Evolutionary conservation across 2,329 filamentous ascomycete genomes (phyloP), one percentile per base, ranked within the genome.

Genomic region (Cordyceps pruinosa): DNA sequence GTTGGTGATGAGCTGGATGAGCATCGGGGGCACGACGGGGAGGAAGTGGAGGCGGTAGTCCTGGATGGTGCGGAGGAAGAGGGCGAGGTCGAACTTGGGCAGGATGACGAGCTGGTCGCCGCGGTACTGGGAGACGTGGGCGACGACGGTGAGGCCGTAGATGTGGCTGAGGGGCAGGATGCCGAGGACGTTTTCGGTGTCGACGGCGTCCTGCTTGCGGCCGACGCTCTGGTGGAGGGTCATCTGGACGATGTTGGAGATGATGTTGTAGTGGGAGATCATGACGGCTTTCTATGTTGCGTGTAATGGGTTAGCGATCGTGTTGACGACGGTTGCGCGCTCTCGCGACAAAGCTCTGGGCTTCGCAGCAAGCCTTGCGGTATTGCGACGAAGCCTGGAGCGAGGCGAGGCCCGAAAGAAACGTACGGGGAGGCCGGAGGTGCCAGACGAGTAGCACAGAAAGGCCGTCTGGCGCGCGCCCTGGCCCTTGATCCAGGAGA

Each of bases 221-320:
- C 68, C 56, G 54, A 73, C 63, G 59, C 66, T 48, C 52, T 79
- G 70, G 56, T 69, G 84, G 0, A 77, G 66, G 7, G 65, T 66
- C 56, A 85, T 77, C 67, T 91, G 88, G 47, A 90, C 65, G 0
- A 84, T 80, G 66, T 92, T 93, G 53, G 88, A 82, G 48, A 93
- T 92, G 44, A 92, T 85, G 62, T 93, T 93, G 37, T 74, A 74
- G 67, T 93, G 89, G 4, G 87, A 88, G 59, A 93, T 88, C 85
- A 89, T 90, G 54, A 92, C 89, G 45, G 88, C 89, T 86, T 91
- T 90, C 83, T 88, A 58, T n/a, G n/a, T n/a, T n/a, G n/a, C n/a
- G n/a, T n/a, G n/a, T n/a, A n/a, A n/a, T n/a, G n/a, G n/a, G n/a
- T n/a, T n/a, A n/a, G n/a, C n/a, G n/a, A n/a, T n/a, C n/a, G n/a